A percentile compares a stretch with the other conserved stretches of the same genome.
phyloP scores from a whole-genome alignment of 2,329 filamentous ascomycete species.

The Phialophora verrucosa region DNA sequence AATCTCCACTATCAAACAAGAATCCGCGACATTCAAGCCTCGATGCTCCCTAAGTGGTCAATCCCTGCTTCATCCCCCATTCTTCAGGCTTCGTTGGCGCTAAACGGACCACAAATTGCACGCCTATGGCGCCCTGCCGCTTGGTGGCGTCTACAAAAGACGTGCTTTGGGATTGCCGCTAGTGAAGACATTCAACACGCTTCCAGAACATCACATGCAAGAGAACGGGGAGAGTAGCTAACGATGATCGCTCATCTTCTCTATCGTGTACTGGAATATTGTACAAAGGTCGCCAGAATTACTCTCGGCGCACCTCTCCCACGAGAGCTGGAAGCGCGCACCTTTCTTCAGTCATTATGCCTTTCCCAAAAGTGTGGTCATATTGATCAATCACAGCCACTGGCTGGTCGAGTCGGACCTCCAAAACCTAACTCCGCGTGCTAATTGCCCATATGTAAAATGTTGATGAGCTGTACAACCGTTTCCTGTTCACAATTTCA shows the following conservation, averaged over 20 bases:
- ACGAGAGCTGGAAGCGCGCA: background rate
- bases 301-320: background rate
- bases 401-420: background rate
- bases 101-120: slow-evolving; percentile 8
- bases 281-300: slow-evolving; percentile 7
- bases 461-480: slow-evolving; percentile 25
- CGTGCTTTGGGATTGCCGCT: background rate
- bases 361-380: background rate
- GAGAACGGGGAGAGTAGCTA: background rate
- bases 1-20: slow-evolving; percentile 8
- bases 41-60: background rate
- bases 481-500: slow-evolving; percentile 6
- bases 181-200: background rate
- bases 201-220: slow-evolving; percentile 1
- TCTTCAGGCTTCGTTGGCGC: slow-evolving; percentile 13
- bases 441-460: slow-evolving; percentile 27
- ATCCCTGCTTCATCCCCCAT: background rate
- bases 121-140: slow-evolving; percentile 3
- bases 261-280: slow-evolving; percentile 8
- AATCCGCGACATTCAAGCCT: slow-evolving; percentile 5
- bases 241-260: slow-evolving; percentile 10
- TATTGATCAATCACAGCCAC: background rate
- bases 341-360: slow-evolving; percentile 2
- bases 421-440: slow-evolving; percentile 19
- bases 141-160: background rate